Base-by-base conservation (phyloP, 1,284 basidiomycete species). In the Flammula alnicola region DNA sequence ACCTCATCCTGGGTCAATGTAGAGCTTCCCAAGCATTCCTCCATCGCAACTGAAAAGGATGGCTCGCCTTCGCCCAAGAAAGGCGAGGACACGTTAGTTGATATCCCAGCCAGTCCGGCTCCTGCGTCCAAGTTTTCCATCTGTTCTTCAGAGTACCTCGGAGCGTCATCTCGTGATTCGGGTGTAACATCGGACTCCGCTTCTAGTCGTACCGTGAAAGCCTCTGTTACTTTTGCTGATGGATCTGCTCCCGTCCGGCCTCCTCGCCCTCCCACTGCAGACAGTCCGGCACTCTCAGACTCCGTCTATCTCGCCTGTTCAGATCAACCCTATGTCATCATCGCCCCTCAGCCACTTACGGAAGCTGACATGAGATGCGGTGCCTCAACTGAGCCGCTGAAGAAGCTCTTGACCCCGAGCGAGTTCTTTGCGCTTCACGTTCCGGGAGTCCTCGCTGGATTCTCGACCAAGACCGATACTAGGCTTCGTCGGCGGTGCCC, bases 181-280 rank as follows among this genome's bases (percentile, higher is more conserved):
- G 41, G 42, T 12, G 22, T 51, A 19, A 52, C 54, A 17, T 44
- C 41, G 5, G 47, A 41, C n/a, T 54, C 51, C 16, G 17, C 42
- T 23, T 11, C 27, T 31, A 30, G 17, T 17, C n/a, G 32, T 20
- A n/a, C 17, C 40, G 10, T 35, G 14, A 17, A 17, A 9, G 30
- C 44, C 5, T 26, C 35, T 19, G 55, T 47, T n/a, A 48, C 40
- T 4, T 47, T 44, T 23, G 29, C 43, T 8, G 22, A 49, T n/a
- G 35, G 25, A 6, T 30, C 44, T 11, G 46, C 51, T 4, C 64
- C 64, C 11, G 40, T 49, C 1, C 55, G 64, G 4, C 65, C 65
- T 0, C 61, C 64, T 19, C 62, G 64, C 2, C 65, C 65, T 2
- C 63, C 63, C 1, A 65, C 62, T 2, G 49, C 60, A 0, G 65